These are phyloP conservation scores for Neurospora sp. DNA, from an alignment of 2,329 filamentous ascomycete species.

Conservation along the genomic window DNA sequence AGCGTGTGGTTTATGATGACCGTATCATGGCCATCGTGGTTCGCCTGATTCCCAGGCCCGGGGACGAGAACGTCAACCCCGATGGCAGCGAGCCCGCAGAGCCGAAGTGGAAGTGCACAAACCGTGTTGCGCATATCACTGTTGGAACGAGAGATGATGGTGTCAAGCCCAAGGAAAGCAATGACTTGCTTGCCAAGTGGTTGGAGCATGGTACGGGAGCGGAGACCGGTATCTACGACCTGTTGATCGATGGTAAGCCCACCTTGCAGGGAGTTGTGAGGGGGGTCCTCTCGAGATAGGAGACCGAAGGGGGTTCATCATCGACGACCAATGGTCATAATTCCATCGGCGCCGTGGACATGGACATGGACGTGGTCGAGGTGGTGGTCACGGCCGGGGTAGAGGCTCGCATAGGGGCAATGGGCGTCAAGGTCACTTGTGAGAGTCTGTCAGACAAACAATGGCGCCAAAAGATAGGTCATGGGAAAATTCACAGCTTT, in stretches of 20 bases:
- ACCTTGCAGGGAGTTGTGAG: conserved; percentile 37
- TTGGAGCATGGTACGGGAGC: conserved; percentile 42
- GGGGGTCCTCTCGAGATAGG: conserved; percentile 40
- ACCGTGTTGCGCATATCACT: conserved; percentile 77
- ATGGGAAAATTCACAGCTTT: neutral
- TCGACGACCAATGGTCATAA: neutral
- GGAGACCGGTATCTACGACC: conserved; percentile 35
- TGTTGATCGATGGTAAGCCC: conserved; percentile 40
- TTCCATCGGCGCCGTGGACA: neutral
- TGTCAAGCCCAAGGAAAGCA: conserved; percentile 92
- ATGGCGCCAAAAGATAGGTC: neutral
- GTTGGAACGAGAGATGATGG: conserved; percentile 65
- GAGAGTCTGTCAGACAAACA: neutral
- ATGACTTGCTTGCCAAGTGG: conserved; percentile 72
- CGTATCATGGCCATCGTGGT: conserved; percentile 89
- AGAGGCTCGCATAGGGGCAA: neutral
- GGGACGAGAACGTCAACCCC: conserved; percentile 10
- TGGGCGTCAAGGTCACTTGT: neutral
- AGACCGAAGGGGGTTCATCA: neutral
- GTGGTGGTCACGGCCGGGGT: neutral
- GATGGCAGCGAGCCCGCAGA: neutral
- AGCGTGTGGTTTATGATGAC: conserved; percentile 72
- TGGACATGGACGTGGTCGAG: neutral
- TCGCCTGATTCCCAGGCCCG: conserved; percentile 46
- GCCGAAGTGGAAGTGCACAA: conserved; percentile 56